Conservation (phyloP, 1,139 yeast species). For the Lodderomyces theae region DNA sequence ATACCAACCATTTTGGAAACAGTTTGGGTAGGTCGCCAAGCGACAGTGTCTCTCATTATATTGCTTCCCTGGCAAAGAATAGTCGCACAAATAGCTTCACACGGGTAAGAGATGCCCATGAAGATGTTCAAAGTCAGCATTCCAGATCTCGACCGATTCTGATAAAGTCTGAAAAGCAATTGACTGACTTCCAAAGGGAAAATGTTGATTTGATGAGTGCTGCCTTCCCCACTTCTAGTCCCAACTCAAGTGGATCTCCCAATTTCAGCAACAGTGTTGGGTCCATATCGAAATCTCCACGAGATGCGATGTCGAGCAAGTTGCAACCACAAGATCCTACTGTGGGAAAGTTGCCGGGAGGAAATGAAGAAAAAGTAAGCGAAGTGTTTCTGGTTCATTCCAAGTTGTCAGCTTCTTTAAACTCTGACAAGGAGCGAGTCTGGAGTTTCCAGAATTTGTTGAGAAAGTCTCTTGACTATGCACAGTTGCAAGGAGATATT, state of each 20-base stretch:
- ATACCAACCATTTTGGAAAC: conserved; percentile 37
- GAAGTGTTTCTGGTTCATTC: conserved; percentile 13
- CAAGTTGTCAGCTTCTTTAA: conserved; percentile 22
- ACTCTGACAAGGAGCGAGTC: conserved; percentile 21
- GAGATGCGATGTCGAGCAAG: not conserved
- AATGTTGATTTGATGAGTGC: conserved; percentile 39
- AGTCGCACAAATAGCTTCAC: conserved; percentile 22
- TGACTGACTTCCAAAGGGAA: conserved; percentile 37
- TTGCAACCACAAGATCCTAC: not conserved
- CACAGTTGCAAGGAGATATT: conserved; percentile 63
- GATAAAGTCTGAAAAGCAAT: conserved; percentile 2
- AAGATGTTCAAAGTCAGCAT: conserved; percentile 7
- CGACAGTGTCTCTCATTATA: not conserved
- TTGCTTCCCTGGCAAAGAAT: conserved; percentile 14
- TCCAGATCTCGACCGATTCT: conserved; percentile 8
- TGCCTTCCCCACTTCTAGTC: conserved; percentile 15
- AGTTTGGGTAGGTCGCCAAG: not conserved
- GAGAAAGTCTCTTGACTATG: conserved; percentile 49
- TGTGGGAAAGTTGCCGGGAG: not conserved
- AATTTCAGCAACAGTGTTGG: conserved; percentile 7
- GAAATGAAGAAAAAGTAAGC: not conserved
- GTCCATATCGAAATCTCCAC: conserved; percentile 9
- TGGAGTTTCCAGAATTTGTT: conserved; percentile 36
- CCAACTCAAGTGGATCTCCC: conserved; percentile 9
- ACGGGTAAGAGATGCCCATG: conserved; percentile 13